phyloP scores from a whole-genome alignment of 148 eudicot species.

The Persicaria maculosa region DNA sequence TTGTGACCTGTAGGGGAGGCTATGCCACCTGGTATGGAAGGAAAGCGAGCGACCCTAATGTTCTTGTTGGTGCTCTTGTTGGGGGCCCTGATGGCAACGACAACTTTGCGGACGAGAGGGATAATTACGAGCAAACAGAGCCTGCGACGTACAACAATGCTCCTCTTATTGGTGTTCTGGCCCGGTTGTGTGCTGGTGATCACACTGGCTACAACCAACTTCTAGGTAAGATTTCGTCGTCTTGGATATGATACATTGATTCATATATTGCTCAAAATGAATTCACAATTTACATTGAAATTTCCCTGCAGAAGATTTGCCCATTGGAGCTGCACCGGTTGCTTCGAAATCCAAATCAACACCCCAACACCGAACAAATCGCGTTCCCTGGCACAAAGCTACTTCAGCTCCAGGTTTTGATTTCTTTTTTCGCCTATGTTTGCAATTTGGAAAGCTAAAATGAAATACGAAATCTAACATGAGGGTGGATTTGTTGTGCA shows the following conservation, averaged over 20 bases:
- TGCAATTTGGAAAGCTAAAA: no score
- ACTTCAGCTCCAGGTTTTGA: slow-evolving; percentile 44
- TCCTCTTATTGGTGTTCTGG: slow-evolving; percentile 57
- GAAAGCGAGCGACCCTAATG: not conserved
- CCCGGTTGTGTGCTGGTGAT: slow-evolving; percentile 65
- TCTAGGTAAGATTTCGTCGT: slow-evolving; percentile 31
- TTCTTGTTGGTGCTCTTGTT: not conserved
- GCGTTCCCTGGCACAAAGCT: slow-evolving; percentile 18
- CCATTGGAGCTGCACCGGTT: slow-evolving; percentile 9
- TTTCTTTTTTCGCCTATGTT: not conserved
- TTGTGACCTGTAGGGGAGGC: not conserved
- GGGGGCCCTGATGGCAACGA: not conserved
- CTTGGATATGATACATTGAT: not conserved
- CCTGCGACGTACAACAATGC: slow-evolving; percentile 48
- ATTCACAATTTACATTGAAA: no score
- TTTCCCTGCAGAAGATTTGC: not conserved
- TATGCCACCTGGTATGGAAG: not conserved
- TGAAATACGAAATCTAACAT: not conserved
- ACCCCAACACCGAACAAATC: not conserved
- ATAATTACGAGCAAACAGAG: slow-evolving; percentile 95
- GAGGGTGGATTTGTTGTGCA: slow-evolving; percentile 21
- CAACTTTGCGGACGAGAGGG: slow-evolving; percentile 32
- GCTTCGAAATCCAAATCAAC: slow-evolving; percentile 29
- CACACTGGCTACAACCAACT: slow-evolving; percentile 87
- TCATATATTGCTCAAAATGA: not conserved